phyloP scores from a whole-genome alignment of 805 yeast species.

The Cyberlindnera petersonii region DNA sequence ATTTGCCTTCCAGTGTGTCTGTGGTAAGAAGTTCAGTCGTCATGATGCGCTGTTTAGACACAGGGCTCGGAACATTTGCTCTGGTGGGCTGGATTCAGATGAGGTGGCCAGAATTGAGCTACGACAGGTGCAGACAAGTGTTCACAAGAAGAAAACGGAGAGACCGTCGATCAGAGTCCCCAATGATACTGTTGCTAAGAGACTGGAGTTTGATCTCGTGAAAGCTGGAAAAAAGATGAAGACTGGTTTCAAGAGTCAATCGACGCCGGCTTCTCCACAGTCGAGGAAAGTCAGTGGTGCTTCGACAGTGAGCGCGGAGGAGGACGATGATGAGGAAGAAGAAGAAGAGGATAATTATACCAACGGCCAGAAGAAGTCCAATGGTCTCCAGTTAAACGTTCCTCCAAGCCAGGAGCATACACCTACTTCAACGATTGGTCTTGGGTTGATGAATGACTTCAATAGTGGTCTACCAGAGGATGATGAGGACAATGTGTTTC shows the following conservation, averaged over 20 bases:
- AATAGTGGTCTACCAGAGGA: constrained; percentile 3
- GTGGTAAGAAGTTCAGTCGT: constrained; percentile 92
- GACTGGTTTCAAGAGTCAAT: constrained; percentile 5
- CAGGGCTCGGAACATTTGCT: constrained; percentile 70
- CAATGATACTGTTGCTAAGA: constrained; percentile 24
- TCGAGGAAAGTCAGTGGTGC: constrained; percentile 15
- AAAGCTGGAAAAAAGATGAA: constrained; percentile 5
- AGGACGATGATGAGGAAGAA: constrained; percentile 5
- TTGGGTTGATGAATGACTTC: constrained; percentile 10
- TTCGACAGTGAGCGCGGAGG: constrained; percentile 8
- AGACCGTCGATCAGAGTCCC: constrained; percentile 9
- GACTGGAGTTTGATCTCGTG: constrained; percentile 19
- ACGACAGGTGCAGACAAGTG: constrained; percentile 12
- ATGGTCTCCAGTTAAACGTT: neutral
- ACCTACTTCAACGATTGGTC: constrained; percentile 4
- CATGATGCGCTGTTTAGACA: constrained; percentile 87
- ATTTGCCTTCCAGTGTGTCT: constrained; percentile 70
- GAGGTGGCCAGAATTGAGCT: constrained; percentile 12
- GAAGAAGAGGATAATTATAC: neutral
- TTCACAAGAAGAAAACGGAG: constrained; percentile 13
- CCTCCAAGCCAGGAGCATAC: neutral
- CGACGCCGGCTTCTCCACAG: constrained; percentile 12
- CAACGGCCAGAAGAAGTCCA: neutral
- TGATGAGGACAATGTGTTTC: constrained; percentile 17
- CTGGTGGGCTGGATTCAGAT: constrained; percentile 52